Conservation (phyloP, 164 flowering plant species). For the Hamamelis virginiana region DNA sequence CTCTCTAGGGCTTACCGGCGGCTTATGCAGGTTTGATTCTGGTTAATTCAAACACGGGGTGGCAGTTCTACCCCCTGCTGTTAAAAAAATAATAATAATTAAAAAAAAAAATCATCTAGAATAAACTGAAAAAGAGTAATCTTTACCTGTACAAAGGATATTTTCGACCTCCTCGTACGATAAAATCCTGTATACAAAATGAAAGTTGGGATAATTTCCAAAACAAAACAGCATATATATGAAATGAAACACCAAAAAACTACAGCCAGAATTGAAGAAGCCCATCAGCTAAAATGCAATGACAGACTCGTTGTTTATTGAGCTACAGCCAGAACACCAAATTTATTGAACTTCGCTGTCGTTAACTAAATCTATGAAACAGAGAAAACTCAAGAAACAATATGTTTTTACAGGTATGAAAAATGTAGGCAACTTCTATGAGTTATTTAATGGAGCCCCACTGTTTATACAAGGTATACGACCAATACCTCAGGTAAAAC, state of each 20-base stretch:
- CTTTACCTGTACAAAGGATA: constrained; percentile 85
- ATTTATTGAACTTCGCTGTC: not conserved
- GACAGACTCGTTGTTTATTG: too few relatives aligned
- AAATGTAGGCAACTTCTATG: not conserved
- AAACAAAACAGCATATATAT: not conserved
- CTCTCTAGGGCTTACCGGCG: too few relatives aligned
- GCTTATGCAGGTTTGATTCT: too few relatives aligned
- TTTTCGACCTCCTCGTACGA: constrained; percentile 80
- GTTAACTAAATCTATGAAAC: not conserved
- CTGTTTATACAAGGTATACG: not conserved
- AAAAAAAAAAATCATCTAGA: not conserved
- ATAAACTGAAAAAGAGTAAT: not conserved
- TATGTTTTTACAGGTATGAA: too few relatives aligned
- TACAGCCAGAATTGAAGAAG: not conserved
- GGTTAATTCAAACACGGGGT: too few relatives aligned
- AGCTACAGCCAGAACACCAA: too few relatives aligned
- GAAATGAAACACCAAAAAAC: not conserved
- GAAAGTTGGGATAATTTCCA: constrained; percentile 10
- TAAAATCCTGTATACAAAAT: constrained; percentile 66
- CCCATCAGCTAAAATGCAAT: too few relatives aligned
- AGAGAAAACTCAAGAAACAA: not conserved
- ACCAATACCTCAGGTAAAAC: too few relatives aligned
- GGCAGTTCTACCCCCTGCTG: not conserved
- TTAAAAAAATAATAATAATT: not conserved
- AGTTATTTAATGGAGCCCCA: not conserved